These are phyloP conservation scores for Echium plantagineum DNA, from an alignment of 257 asterid species.

Conservation along the genomic window DNA sequence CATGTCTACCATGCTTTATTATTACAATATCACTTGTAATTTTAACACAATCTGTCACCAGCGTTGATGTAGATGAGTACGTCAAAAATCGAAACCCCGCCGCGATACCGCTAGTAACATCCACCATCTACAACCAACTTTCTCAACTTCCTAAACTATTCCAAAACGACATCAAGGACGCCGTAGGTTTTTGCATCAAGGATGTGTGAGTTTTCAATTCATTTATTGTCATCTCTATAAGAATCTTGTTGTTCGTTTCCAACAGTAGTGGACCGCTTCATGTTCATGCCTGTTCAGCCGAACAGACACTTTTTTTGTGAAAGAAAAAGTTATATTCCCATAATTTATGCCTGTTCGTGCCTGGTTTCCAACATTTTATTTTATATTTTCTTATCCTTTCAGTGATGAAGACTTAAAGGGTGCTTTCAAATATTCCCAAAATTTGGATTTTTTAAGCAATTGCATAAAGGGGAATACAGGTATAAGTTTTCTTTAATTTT, in stretches of 20 bases:
- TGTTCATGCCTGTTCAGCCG: no score
- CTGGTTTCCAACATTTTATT: no score
- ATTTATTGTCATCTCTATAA: conserved; percentile 8
- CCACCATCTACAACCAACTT: conserved; percentile 68
- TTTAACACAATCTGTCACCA: conserved; percentile 30
- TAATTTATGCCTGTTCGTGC: no score
- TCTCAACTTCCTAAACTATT: conserved; percentile 63
- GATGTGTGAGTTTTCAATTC: conserved; percentile 59
- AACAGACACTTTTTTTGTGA: no score
- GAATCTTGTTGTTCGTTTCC: conserved; percentile 10
- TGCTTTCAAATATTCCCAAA: conserved; percentile 62
- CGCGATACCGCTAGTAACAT: conserved; percentile 44
- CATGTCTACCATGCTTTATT: conserved; percentile 31
- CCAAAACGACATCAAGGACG: conserved; percentile 42
- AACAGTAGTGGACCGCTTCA: no score
- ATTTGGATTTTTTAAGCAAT: conserved; percentile 71
- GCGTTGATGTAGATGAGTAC: conserved; percentile 43
- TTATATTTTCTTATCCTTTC: conserved; percentile 7
- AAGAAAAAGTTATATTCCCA: no score
- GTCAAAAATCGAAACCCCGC: conserved; percentile 31
- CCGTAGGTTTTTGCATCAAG: conserved; percentile 64
- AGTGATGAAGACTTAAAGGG: conserved; percentile 72
- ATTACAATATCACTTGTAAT: conserved; percentile 35
- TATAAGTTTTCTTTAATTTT: no score
- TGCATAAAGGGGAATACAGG: conserved; percentile 67